A percentile compares a stretch with the other conserved stretches of the same genome.
phyloP scores from a whole-genome alignment of 805 yeast species.

The Lipomyces spencermartinsiae region DNA sequence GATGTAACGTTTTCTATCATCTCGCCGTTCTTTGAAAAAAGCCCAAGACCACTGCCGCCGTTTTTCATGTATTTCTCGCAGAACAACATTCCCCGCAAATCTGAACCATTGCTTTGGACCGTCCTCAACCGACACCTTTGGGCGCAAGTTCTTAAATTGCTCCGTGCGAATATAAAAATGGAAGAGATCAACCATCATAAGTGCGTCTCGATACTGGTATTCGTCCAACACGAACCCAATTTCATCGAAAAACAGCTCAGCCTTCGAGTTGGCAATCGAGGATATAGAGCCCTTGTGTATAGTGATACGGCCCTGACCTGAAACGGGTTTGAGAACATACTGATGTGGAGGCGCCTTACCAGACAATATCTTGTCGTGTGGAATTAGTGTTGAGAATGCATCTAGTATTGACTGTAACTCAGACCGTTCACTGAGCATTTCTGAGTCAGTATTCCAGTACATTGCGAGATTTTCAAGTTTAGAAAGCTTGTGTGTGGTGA shows the following conservation, averaged over 20 bases:
- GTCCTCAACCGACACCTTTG: slow-evolving; percentile 57
- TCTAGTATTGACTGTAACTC: slow-evolving; percentile 18
- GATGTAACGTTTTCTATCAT: slow-evolving; percentile 72
- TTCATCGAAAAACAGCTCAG: slow-evolving; percentile 83
- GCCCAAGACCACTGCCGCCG: slow-evolving; percentile 91
- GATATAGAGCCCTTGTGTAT: slow-evolving; percentile 77
- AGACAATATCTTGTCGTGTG: slow-evolving; percentile 7
- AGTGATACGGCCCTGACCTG: slow-evolving; percentile 83
- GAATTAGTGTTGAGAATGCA: slow-evolving; percentile 21
- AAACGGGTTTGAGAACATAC: slow-evolving; percentile 78
- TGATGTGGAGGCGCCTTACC: slow-evolving; percentile 42
- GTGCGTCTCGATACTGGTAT: slow-evolving; percentile 78
- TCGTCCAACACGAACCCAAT: slow-evolving; percentile 87
- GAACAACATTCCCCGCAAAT: slow-evolving; percentile 78
- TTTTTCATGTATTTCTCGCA: slow-evolving; percentile 79
- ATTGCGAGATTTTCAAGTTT: slow-evolving; percentile 70
- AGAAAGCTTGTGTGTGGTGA: slow-evolving; percentile 66
- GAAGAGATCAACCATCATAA: slow-evolving; percentile 81
- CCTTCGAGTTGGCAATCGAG: slow-evolving; percentile 67
- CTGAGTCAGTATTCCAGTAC: slow-evolving; percentile 80
- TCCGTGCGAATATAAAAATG: slow-evolving; percentile 79
- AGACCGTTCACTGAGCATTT: slow-evolving; percentile 52
- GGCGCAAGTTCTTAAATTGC: slow-evolving; percentile 74
- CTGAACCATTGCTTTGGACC: slow-evolving; percentile 81
- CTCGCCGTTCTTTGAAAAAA: slow-evolving; percentile 70